Percentiles rank a stretch among this genome's conserved stretches.
Evolutionary conservation across 2,329 filamentous ascomycete species (phyloP).

Genomic region (Alternaria gansuensis): DNA sequence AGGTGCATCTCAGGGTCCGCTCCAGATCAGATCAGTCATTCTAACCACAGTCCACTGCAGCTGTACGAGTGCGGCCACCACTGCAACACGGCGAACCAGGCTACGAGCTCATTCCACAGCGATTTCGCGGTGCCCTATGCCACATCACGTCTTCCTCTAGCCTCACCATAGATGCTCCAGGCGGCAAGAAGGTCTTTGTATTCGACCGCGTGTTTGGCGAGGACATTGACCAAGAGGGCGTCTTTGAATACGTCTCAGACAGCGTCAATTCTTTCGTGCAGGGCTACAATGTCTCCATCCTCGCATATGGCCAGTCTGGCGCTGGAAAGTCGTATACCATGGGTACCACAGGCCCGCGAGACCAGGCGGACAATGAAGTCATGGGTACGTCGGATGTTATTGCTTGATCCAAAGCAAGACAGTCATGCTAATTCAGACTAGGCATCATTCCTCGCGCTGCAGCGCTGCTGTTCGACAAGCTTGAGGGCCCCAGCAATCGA

Average conservation of each 20-base stretch:
- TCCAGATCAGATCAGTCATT: slow-evolving; percentile 13
- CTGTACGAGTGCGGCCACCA: slow-evolving; percentile 90
- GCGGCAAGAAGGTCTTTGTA: slow-evolving; percentile 93
- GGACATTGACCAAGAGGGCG: slow-evolving; percentile 82
- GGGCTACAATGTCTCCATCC: slow-evolving; percentile 96
- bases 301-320: slow-evolving; percentile 97
- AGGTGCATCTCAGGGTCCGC: slow-evolving; percentile 57
- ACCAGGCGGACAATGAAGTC: slow-evolving; percentile 73
- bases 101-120: slow-evolving; percentile 92
- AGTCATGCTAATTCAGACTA: slow-evolving; percentile 53
- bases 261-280: slow-evolving; percentile 90
- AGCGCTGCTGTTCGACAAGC: slow-evolving; percentile 83
- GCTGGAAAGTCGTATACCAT: slow-evolving; percentile 99
- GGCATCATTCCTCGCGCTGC: slow-evolving; percentile 96
- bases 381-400: slow-evolving; percentile 74
- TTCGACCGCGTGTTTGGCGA: slow-evolving; percentile 94
- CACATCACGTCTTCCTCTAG: slow-evolving; percentile 87
- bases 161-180: slow-evolving; percentile 86
- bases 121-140: slow-evolving; percentile 92
- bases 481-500: slow-evolving; percentile 69
- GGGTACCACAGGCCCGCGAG: slow-evolving; percentile 87
- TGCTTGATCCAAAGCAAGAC: neutral
- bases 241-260: slow-evolving; percentile 94
- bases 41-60: slow-evolving; percentile 61
- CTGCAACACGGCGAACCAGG: slow-evolving; percentile 85